Evolutionary conservation across 164 flowering plant genomes (phyloP).

Genomic region (Sedum album): DNA sequence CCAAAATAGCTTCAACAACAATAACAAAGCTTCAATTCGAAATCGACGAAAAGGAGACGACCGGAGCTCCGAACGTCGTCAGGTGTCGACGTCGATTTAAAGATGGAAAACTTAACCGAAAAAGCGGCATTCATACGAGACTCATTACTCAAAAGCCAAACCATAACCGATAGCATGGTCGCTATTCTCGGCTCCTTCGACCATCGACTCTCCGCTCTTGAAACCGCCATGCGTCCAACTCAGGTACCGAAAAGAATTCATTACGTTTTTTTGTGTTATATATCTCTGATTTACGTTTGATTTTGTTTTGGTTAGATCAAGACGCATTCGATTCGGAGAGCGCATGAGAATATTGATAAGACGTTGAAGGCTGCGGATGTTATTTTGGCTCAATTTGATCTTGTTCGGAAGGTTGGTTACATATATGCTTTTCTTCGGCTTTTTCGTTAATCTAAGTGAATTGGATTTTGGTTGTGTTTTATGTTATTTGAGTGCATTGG

Average conservation of each 20-base stretch:
- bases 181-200: slow-evolving; percentile 54
- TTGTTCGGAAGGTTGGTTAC: slow-evolving; percentile 57
- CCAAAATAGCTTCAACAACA: neutral
- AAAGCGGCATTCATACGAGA: slow-evolving; percentile 60
- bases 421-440: neutral
- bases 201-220: slow-evolving; percentile 54
- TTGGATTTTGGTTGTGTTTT: too few species aligned
- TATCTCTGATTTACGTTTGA: neutral
- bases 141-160: slow-evolving; percentile 77
- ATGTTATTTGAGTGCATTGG: too few species aligned
- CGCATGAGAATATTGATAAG: slow-evolving; percentile 92
- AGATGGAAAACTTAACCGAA: slow-evolving; percentile 50
- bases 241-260: slow-evolving; percentile 50
- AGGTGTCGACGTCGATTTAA: slow-evolving; percentile 10
- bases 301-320: slow-evolving; percentile 36
- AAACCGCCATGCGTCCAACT: slow-evolving; percentile 95
- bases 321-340: slow-evolving; percentile 81
- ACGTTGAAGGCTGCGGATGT: slow-evolving; percentile 87
- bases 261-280: neutral
- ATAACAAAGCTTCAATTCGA: neutral
- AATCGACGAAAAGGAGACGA: neutral
- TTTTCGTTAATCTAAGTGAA: neutral
- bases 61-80: slow-evolving; percentile 15
- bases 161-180: slow-evolving; percentile 75
- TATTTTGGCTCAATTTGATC: slow-evolving; percentile 73